Percentiles rank a stretch among this genome's conserved stretches.
phyloP scores from a whole-genome alignment of 176 grass and related monocot genomes.

The Carex littledalei region DNA sequence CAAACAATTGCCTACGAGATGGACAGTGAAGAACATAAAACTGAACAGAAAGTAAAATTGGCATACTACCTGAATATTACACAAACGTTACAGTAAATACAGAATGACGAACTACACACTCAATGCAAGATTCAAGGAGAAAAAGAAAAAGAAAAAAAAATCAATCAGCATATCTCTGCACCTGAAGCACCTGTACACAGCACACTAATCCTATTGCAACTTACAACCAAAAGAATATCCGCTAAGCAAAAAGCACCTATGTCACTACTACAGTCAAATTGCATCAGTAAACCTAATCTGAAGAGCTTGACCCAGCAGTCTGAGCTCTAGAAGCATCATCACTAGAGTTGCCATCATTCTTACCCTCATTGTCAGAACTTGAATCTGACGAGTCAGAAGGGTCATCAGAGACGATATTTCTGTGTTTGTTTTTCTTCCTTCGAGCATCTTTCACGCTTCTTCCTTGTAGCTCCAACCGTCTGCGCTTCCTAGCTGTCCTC shows the following conservation, averaged over 20 bases:
- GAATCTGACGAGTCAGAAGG: constrained; percentile 53
- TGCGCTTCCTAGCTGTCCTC: constrained; percentile 55
- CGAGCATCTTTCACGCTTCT: constrained; percentile 43
- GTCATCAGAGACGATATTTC: constrained; percentile 47
- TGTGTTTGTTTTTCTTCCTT: constrained; percentile 41
- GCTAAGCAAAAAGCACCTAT: not conserved
- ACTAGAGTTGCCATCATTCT: constrained; percentile 22
- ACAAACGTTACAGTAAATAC: constrained; percentile 2
- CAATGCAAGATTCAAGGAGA: not conserved
- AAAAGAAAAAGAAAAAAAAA: not conserved
- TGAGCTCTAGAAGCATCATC: constrained; percentile 33
- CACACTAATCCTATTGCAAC: constrained; percentile 1
- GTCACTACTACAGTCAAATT: constrained; percentile 2
- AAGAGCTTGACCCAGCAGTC: constrained; percentile 50
- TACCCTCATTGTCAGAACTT: constrained; percentile 39
- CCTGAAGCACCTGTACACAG: constrained; percentile 6
- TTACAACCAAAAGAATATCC: not conserved
- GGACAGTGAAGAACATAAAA: not conserved
- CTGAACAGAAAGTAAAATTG: not conserved
- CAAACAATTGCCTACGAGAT: not conserved
- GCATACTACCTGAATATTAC: constrained; percentile 1
- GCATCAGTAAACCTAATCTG: constrained; percentile 16
- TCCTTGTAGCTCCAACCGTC: constrained; percentile 49
- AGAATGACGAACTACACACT: not conserved
- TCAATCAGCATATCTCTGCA: not conserved